Percentiles rank a stretch among this genome's conserved stretches.
These are phyloP conservation scores for Neoconidiobolus thromboides DNA, from an alignment of 371 early-diverging fungal species.

Conservation along the genomic window DNA sequence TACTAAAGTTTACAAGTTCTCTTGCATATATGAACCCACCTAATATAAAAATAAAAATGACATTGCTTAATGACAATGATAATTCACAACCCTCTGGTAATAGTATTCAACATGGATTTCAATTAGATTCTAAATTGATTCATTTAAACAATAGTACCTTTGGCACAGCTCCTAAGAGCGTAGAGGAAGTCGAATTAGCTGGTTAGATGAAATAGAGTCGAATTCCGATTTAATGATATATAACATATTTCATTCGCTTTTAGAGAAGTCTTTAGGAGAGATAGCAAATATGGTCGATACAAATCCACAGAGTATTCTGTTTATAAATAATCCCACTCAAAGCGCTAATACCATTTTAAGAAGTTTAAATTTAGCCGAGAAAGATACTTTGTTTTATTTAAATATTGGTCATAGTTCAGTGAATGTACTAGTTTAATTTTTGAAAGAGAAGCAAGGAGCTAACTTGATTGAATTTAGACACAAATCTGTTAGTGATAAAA, in stretches of 20 bases:
- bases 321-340: conserved; percentile 16
- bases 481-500: background rate
- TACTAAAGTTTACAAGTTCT: no score
- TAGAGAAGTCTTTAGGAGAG: conserved; percentile 10
- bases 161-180: conserved; percentile 6
- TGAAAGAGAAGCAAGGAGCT: conserved; percentile 14
- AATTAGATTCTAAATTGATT: conserved; percentile 1
- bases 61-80: no score
- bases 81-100: no score
- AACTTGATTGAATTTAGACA: conserved; percentile 8
- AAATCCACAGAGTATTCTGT: conserved; percentile 15
- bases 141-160: conserved; percentile 10
- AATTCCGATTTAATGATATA: conserved; percentile 5
- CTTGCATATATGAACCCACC: no score
- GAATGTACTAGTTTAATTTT: conserved; percentile 14
- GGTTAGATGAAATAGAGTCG: conserved; percentile 5
- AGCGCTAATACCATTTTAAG: conserved; percentile 17
- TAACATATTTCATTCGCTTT: conserved; percentile 3
- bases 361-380: conserved; percentile 12
- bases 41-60: no score
- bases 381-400: conserved; percentile 17
- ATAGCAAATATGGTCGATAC: conserved; percentile 14
- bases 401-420: conserved; percentile 26
- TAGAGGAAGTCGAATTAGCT: conserved; percentile 3
- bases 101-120: background rate